phyloP scores from a whole-genome alignment of 805 yeast genomes.

The Helenozyma rhizophorensis region DNA sequence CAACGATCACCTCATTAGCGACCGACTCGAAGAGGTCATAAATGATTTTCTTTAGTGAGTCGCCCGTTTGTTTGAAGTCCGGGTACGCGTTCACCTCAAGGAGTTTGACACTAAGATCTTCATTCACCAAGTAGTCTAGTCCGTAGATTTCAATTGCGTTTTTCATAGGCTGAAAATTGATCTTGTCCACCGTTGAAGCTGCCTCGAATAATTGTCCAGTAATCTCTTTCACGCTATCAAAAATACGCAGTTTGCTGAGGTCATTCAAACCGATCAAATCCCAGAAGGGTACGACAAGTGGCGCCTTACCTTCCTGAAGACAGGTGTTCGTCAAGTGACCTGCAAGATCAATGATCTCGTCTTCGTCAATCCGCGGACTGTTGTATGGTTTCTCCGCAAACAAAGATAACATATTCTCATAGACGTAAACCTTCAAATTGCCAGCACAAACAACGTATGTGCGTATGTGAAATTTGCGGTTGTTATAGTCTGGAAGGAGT shows the following conservation, averaged over 20 bases:
- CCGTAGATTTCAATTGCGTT: conserved; percentile 90
- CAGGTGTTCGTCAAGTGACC: conserved; percentile 96
- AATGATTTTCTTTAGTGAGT: conserved; percentile 60
- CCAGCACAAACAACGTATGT: conserved; percentile 77
- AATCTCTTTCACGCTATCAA: conserved; percentile 53
- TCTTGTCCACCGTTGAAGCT: conserved; percentile 72
- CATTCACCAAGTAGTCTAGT: conserved; percentile 76
- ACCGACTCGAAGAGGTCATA: conserved; percentile 60
- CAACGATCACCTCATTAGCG: conserved; percentile 40
- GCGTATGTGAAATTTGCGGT: conserved; percentile 84
- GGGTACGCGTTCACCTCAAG: conserved; percentile 93
- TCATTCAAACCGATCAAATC: conserved; percentile 39
- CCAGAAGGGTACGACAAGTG: conserved; percentile 64
- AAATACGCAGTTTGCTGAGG: conserved; percentile 35
- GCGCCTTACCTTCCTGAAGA: conserved; percentile 55
- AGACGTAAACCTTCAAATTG: conserved; percentile 72
- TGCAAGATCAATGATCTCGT: conserved; percentile 41
- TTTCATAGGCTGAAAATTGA: conserved; percentile 75
- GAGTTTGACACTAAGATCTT: conserved; percentile 49
- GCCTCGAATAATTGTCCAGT: conserved; percentile 74
- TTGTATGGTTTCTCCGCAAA: conserved; percentile 61
- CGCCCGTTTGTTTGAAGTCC: conserved; percentile 95
- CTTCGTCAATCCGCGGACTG: conserved; percentile 22
- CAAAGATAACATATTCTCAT: conserved; percentile 71
- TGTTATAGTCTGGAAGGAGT: conserved; percentile 52